Evolutionary conservation across 176 grass and related monocot species (phyloP).

Genomic region (Dendrocalamus sinicus): DNA sequence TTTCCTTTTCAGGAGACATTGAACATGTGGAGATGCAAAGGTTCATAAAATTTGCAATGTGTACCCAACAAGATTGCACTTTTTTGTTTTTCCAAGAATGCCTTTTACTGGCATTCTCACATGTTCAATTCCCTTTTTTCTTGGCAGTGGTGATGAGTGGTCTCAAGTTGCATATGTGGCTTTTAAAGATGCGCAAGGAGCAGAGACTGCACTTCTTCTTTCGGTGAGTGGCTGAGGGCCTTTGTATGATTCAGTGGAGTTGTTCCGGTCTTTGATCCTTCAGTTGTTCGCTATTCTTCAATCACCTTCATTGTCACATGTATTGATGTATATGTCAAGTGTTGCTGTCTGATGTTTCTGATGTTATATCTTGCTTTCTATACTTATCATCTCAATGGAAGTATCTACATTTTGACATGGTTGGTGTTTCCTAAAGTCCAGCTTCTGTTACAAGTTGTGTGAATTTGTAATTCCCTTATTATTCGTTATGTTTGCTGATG

Average conservation of each 20-base stretch:
- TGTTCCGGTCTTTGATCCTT: neutral
- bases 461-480: slow-evolving; percentile 11
- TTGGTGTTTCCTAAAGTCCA: neutral
- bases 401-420: neutral
- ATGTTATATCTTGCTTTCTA: slow-evolving; percentile 8
- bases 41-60: slow-evolving; percentile 40
- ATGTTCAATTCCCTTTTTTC: slow-evolving; percentile 7
- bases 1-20: slow-evolving; percentile 94
- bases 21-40: slow-evolving; percentile 89
- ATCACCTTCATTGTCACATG: neutral
- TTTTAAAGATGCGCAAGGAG: slow-evolving; percentile 87
- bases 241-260: slow-evolving; percentile 13
- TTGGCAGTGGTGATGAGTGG: slow-evolving; percentile 82
- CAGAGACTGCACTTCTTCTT: slow-evolving; percentile 94
- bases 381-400: slow-evolving; percentile 9
- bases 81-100: neutral
- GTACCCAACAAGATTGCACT: neutral
- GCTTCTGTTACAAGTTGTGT: slow-evolving; percentile 15
- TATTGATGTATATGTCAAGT: neutral
- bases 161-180: slow-evolving; percentile 98
- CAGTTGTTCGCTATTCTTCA: neutral
- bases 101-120: slow-evolving; percentile 12
- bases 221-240: slow-evolving; percentile 61
- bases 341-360: slow-evolving; percentile 26
- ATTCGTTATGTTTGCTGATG: slow-evolving; percentile 6